phyloP scores from a whole-genome alignment of 352 stramenopile genomes.

The Pythium aristosporum region DNA sequence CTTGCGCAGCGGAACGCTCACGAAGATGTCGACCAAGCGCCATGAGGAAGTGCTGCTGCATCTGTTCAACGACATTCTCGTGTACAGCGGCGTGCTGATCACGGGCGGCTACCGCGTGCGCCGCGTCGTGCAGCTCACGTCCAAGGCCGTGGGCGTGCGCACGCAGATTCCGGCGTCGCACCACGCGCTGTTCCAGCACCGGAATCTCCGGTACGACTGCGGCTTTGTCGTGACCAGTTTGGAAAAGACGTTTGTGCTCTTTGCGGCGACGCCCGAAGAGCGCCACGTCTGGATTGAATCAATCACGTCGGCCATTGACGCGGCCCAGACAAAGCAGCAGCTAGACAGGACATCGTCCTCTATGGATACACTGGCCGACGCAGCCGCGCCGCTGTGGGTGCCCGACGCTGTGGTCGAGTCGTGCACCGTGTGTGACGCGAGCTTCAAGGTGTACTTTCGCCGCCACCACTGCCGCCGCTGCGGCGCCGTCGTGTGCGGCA shows the following conservation, averaged over 20 bases:
- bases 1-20: slow-evolving; percentile 64
- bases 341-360: slow-evolving; percentile 11
- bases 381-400: slow-evolving; percentile 66
- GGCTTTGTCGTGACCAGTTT: slow-evolving; percentile 76
- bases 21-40: slow-evolving; percentile 83
- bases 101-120: slow-evolving; percentile 74
- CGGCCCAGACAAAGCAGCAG: slow-evolving; percentile 41
- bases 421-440: slow-evolving; percentile 65
- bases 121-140: slow-evolving; percentile 67
- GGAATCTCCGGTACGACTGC: slow-evolving; percentile 49
- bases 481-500: slow-evolving; percentile 73
- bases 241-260: slow-evolving; percentile 84
- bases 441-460: slow-evolving; percentile 78
- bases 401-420: slow-evolving; percentile 62
- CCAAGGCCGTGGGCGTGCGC: slow-evolving; percentile 70
- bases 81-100: slow-evolving; percentile 79
- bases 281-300: slow-evolving; percentile 57
- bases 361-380: slow-evolving; percentile 46
- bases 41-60: slow-evolving; percentile 83
- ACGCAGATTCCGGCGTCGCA: slow-evolving; percentile 53
- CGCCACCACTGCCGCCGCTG: slow-evolving; percentile 81
- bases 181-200: slow-evolving; percentile 44
- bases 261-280: slow-evolving; percentile 46
- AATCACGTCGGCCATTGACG: slow-evolving; percentile 52
- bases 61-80: slow-evolving; percentile 83